phyloP scores from a whole-genome alignment of 306 rosid genomes.

The Trifolium fragiferum region DNA sequence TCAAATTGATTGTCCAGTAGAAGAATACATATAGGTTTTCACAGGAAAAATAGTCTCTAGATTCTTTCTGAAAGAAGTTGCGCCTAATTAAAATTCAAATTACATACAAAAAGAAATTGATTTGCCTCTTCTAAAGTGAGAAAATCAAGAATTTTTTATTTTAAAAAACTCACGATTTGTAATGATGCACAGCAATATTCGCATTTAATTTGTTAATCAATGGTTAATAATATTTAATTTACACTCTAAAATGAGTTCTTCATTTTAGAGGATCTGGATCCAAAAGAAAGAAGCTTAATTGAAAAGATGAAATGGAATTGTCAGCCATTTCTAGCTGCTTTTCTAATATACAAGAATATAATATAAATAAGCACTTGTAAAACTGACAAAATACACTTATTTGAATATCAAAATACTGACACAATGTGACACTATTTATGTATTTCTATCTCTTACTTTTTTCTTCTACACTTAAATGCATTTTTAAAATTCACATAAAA shows the following conservation, averaged over 20 bases:
- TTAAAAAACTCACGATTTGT: too few species aligned
- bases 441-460: too few species aligned
- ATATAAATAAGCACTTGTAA: not conserved
- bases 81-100: not conserved
- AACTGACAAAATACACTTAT: not conserved
- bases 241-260: too few species aligned
- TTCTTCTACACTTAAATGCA: too few species aligned
- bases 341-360: conserved; percentile 19
- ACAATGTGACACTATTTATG: too few species aligned
- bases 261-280: too few species aligned
- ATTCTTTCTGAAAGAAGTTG: not conserved
- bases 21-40: not conserved
- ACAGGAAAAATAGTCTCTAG: not conserved
- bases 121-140: too few species aligned
- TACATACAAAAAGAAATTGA: not conserved
- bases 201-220: too few species aligned
- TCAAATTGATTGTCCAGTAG: not conserved
- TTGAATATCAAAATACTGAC: not conserved
- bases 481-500: too few species aligned
- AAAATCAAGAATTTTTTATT: too few species aligned
- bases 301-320: not conserved
- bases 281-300: conserved; percentile 24
- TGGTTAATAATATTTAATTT: too few species aligned
- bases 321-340: conserved; percentile 10
- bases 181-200: too few species aligned